Percentiles rank a stretch among this genome's conserved stretches.
Evolutionary conservation across 1,284 basidiomycete species (phyloP).

Genomic region (Pyrrhoderma lamaoense): DNA sequence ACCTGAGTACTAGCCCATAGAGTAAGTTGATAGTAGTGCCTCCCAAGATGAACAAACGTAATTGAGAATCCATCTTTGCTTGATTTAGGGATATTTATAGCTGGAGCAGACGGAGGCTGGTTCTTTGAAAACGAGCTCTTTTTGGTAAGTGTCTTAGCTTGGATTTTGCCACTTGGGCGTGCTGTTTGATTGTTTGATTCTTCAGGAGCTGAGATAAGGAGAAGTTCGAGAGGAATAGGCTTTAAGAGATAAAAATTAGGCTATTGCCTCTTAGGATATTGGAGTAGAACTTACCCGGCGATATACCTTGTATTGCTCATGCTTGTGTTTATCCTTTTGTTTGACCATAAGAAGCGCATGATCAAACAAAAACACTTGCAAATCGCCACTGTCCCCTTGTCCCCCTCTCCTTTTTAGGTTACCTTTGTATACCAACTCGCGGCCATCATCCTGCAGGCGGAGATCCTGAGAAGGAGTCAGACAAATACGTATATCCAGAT

Average conservation of each 20-base stretch:
- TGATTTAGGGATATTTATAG: conserved; percentile 28
- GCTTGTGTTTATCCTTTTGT: conserved; percentile 79
- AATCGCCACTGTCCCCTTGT: conserved; percentile 77
- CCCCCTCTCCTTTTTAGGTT: conserved; percentile 83
- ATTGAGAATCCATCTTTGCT: conserved; percentile 90
- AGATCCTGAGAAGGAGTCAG: conserved; percentile 54
- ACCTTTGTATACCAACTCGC: conserved; percentile 94
- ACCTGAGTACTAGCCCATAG: conserved; percentile 89
- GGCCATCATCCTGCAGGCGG: conserved; percentile 76
- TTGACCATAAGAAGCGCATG: conserved; percentile 96
- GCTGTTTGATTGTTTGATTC: conserved; percentile 32
- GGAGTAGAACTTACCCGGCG: conserved; percentile 57
- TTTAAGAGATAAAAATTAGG: conserved; percentile 25
- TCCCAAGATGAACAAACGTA: conserved; percentile 89
- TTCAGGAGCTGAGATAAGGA: conserved; percentile 79
- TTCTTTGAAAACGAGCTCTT: conserved; percentile 46
- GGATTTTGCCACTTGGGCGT: conserved; percentile 16
- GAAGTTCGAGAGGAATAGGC: conserved; percentile 95
- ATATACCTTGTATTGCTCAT: conserved; percentile 92
- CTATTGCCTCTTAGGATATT: conserved; percentile 16
- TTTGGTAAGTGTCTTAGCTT: conserved; percentile 34
- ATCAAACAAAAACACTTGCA: conserved; percentile 94
- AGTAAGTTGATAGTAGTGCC: conserved; percentile 89
- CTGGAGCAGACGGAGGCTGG: conserved; percentile 33
- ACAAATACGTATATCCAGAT: not conserved